Conservation (phyloP, 106 monocot species). For the Dactylorhiza incarnata region DNA sequence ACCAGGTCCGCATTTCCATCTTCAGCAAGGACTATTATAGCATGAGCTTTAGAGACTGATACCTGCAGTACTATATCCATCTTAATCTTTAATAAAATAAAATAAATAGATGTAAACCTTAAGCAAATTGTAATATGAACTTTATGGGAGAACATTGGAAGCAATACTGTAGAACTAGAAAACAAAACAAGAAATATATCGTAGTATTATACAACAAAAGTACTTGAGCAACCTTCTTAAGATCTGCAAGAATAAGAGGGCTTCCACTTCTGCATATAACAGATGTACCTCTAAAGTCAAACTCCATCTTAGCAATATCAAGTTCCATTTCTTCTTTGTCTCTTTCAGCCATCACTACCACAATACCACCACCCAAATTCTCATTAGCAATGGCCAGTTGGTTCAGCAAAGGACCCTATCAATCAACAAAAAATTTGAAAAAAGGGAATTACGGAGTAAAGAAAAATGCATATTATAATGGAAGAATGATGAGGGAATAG, state of each 20-base stretch:
- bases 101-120: background rate
- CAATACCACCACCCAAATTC: slow-evolving; percentile 53
- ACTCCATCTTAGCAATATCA: slow-evolving; percentile 75
- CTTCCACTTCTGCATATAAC: slow-evolving; percentile 79
- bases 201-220: background rate
- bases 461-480: background rate
- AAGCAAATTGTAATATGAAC: background rate
- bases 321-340: slow-evolving; percentile 75
- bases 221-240: slow-evolving; percentile 42
- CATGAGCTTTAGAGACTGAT: slow-evolving; percentile 67
- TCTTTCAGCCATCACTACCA: slow-evolving; percentile 73
- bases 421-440: background rate
- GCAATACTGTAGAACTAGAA: background rate
- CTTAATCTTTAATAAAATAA: background rate
- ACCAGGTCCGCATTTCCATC: slow-evolving; percentile 77
- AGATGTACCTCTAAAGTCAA: slow-evolving; percentile 63
- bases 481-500: background rate
- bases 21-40: slow-evolving; percentile 59
- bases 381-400: slow-evolving; percentile 67
- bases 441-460: background rate
- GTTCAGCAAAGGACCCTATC: slow-evolving; percentile 59
- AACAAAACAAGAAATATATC: background rate
- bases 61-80: slow-evolving; percentile 24
- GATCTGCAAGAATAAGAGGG: slow-evolving; percentile 61
- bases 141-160: background rate